These are phyloP conservation scores for Microstegium vimineum DNA, from an alignment of 176 grass and related monocot genomes.

Conservation along the genomic window DNA sequence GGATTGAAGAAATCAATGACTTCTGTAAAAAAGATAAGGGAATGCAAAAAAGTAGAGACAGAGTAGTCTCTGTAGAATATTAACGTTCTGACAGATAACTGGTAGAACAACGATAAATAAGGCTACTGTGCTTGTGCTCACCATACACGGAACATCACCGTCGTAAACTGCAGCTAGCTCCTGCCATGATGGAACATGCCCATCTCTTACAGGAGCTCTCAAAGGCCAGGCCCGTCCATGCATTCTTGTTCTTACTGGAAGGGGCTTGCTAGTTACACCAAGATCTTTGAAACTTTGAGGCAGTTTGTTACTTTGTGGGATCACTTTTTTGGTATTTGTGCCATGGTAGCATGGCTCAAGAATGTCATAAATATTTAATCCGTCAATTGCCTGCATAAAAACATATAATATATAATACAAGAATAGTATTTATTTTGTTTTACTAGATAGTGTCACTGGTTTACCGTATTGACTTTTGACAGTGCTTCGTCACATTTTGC, in stretches of 20 bases:
- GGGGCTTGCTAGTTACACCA: constrained; percentile 60
- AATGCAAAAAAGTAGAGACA: neutral
- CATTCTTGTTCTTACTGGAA: constrained; percentile 88
- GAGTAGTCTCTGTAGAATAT: neutral
- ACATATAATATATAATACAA: constrained; percentile 19
- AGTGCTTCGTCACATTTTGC: constrained; percentile 32
- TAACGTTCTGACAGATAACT: neutral
- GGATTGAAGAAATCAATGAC: neutral
- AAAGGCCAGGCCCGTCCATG: constrained; percentile 90
- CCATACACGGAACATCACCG: constrained; percentile 63
- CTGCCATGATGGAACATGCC: constrained; percentile 76
- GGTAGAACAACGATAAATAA: neutral
- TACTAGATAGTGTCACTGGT: neutral
- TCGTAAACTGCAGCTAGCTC: constrained; percentile 45
- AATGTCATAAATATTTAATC: constrained; percentile 85
- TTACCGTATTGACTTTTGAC: constrained; percentile 59
- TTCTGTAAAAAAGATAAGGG: neutral
- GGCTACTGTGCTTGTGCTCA: constrained; percentile 19
- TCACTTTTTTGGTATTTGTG: constrained; percentile 30
- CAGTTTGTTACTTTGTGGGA: constrained; percentile 14
- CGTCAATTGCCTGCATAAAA: constrained; percentile 37
- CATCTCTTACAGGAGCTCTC: constrained; percentile 76
- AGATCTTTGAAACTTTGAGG: constrained; percentile 80
- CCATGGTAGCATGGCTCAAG: constrained; percentile 93
- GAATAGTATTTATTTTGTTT: neutral